Evolutionary conservation across 2,329 filamentous ascomycete species (phyloP).

Genomic region (Penicillium sp.): DNA sequence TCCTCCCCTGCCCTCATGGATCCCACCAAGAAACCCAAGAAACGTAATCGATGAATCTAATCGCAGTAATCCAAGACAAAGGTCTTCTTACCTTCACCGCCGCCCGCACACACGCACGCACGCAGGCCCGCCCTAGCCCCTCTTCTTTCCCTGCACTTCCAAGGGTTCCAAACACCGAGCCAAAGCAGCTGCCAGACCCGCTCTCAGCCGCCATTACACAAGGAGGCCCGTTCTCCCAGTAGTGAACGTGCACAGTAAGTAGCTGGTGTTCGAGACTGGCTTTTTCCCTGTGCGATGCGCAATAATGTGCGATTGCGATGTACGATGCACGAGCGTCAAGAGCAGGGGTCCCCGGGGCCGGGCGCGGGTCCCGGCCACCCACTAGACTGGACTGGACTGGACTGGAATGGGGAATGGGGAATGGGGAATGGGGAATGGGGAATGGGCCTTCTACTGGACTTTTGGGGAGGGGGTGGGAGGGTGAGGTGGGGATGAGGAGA

Average conservation of each 20-base stretch:
- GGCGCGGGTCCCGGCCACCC: too few relatives aligned
- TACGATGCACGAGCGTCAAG: not conserved
- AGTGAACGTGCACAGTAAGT: not conserved
- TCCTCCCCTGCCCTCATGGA: not conserved
- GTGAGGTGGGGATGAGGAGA: too few relatives aligned
- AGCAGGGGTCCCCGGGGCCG: not conserved
- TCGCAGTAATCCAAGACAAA: not conserved
- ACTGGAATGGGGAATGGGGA: too few relatives aligned
- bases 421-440: too few relatives aligned
- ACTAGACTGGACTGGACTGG: too few relatives aligned
- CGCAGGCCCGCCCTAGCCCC: too few relatives aligned
- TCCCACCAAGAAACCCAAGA: not conserved
- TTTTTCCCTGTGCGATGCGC: not conserved
- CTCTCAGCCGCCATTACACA: conserved; percentile 6
- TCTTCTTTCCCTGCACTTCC: not conserved
- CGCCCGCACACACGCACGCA: not conserved
- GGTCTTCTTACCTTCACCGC: too few relatives aligned
- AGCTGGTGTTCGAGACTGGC: not conserved
- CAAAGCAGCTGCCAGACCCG: not conserved
- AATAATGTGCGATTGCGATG: not conserved
- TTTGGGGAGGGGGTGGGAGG: too few relatives aligned
- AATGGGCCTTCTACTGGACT: too few relatives aligned
- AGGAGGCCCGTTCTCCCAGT: conserved; percentile 1
- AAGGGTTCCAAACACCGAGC: conserved; percentile 1
- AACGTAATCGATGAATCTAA: not conserved